Conservation (phyloP, 768 basidiomycete species). For the Amanita pallidorosea region DNA sequence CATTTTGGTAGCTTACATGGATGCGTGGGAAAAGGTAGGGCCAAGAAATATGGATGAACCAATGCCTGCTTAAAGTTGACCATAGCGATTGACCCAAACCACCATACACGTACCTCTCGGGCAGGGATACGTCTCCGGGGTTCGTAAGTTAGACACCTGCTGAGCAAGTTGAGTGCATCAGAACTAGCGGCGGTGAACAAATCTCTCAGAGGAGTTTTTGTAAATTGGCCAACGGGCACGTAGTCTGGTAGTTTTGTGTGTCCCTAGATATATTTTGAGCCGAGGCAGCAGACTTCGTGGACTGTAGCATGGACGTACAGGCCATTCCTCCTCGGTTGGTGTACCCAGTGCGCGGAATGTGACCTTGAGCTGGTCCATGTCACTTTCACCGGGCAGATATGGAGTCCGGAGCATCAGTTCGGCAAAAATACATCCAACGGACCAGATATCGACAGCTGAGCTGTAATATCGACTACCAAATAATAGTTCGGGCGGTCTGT, state of each 20-base stretch:
- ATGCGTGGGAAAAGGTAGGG: conserved; percentile 78
- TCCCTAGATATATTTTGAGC: conserved; percentile 39
- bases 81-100: neutral
- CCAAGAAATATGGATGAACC: conserved; percentile 77
- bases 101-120: conserved; percentile 45
- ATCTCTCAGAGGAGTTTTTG: conserved; percentile 70
- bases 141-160: conserved; percentile 74
- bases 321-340: conserved; percentile 96
- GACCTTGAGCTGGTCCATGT: conserved; percentile 94
- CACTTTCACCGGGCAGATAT: conserved; percentile 89
- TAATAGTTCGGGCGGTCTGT: conserved; percentile 91
- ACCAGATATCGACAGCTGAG: conserved; percentile 93
- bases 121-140: conserved; percentile 76
- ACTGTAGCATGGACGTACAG: conserved; percentile 38
- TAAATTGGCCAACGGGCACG: conserved; percentile 76
- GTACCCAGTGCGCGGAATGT: conserved; percentile 93
- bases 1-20: conserved; percentile 85
- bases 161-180: conserved; percentile 76
- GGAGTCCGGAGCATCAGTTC: conserved; percentile 95
- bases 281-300: neutral
- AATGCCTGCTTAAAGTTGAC: conserved; percentile 48
- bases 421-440: conserved; percentile 95
- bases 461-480: conserved; percentile 88
- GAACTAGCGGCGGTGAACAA: conserved; percentile 87
- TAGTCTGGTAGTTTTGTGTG: conserved; percentile 89